Evolutionary conservation across 2,329 filamentous ascomycete species (phyloP), one percentile per base, ranked within the genome.

Genomic region (Lecanicillium sp.): DNA sequence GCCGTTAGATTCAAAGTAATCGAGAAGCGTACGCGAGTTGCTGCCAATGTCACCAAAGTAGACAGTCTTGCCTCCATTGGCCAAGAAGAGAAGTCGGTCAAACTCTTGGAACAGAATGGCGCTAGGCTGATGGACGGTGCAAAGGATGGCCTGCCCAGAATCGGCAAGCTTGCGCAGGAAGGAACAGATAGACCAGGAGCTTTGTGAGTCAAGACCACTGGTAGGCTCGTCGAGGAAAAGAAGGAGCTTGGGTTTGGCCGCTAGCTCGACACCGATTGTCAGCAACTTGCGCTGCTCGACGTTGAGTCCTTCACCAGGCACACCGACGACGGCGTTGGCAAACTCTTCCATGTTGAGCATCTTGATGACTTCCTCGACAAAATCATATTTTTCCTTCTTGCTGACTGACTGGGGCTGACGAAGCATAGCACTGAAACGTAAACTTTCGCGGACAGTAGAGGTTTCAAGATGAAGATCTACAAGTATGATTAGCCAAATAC

Each of bases 31-130:
- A 3, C 60, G 59, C 0, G 77, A 80, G 45, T 78, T 70, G 1
- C 70, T 50, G 1, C 80, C 80, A 29, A 84, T 76, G 3, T 81
- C 67, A 7, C 80, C 80, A 54, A 83, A 83, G 51, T 85, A 85
- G 1, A 83, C 77, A 0, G 78, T 83, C 51, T 69, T 75, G 1
- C 80, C 80, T 28, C 80, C 80, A 40, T 65, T 70, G 8, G 77
- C 76, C 3, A 84, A 66, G 57, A 84, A 78, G 1, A 83, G 60
- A 2, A 83, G 60, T 2, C 71, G 70, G 44, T 83, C 79, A 38
- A 83, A 74, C 31, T 65, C 58, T 42, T 69, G 62, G 50, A 76
- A 75, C 4, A 76, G 54, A 30, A 71, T 63, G 0, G 70, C 69
- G 5, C 62, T 67, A 1, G 72, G 72, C 45, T 76, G 72, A 48